phyloP scores from a whole-genome alignment of 257 asterid genomes.

The Solanum habrochaites region DNA sequence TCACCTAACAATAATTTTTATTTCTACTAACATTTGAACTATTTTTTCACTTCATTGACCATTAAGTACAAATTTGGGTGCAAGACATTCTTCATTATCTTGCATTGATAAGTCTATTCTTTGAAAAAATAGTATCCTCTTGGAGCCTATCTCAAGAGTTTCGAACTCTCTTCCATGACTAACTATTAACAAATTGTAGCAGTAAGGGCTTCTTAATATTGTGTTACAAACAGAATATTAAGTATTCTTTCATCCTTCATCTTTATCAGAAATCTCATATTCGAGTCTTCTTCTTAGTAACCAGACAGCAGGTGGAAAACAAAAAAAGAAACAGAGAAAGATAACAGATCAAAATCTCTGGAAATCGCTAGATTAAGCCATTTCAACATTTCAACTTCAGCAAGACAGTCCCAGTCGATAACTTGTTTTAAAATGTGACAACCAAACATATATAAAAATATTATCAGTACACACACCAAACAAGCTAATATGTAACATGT shows the following conservation, averaged over 20 bases:
- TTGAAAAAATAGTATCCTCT: neutral
- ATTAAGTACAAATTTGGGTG: neutral
- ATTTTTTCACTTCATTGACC: neutral
- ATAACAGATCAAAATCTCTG: neutral
- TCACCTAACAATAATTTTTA: neutral
- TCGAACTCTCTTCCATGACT: neutral
- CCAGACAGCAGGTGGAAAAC: neutral
- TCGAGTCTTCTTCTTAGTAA: neutral
- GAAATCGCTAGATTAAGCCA: neutral
- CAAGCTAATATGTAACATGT: neutral
- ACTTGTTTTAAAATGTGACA: neutral
- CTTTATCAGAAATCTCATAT: neutral
- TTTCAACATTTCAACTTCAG: neutral
- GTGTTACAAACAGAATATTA: neutral
- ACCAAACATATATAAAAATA: neutral
- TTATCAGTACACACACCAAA: neutral
- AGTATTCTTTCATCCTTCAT: neutral
- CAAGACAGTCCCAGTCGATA: neutral
- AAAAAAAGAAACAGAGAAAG: neutral
- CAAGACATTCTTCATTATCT: neutral
- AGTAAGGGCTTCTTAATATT: neutral
- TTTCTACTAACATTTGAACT: neutral
- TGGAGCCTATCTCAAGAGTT: neutral
- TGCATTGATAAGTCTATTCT: neutral
- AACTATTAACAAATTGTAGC: neutral